Base-by-base conservation (phyloP, 176 grass and related monocot genomes). In the Avena atlantica region DNA sequence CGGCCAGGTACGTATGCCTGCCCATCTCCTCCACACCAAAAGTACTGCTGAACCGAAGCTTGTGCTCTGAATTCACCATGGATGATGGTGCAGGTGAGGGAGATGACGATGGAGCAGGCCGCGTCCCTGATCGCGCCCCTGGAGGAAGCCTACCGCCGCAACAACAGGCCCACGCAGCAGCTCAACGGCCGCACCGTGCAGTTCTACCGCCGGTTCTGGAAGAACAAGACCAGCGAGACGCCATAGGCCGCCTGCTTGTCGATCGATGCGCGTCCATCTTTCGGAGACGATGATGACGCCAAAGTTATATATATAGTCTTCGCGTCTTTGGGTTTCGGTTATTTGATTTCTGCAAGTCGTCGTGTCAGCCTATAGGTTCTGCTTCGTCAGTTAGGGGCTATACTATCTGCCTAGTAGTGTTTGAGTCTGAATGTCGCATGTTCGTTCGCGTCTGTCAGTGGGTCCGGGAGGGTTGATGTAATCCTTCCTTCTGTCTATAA, bases 151-250 rank as follows among this genome's bases (percentile, higher is more conserved):
- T 94, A 88, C 85, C n/a, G 59, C 52, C 89, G 17, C 53, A 94
- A 99, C 58, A 86, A 78, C 25, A 89, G 97, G 94, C 97, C 94
- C 8, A 85, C 78, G 27, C 94, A 96, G 70, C 45, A 11, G 45
- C 45, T 48, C 45, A 48, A 48, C 45, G 45, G 45, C 45, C 45
- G 45, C 45, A 48, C 77, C 34, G 90, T 99, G 66, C 88, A 90
- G 90, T 10, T 94, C 71, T 98, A 91, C 16, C 73, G 88, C 24
- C 51, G 81, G 60, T 78, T 78, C 58, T 65, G 85, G 70, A 51
- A 2, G 20, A 90, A 19, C 70, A 66, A 71, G 63, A 58, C 81
- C 19, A 83, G 63, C 21, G 74, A 23, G 24, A 82, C 53, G 25
- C 70, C 83, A 12, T 80, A 62, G 76, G 4, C 66, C 52, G 31